Percentiles rank a stretch among this genome's conserved stretches.
Evolutionary conservation across 208 protist genomes (phyloP).

Genomic region (Crithidia acanthocephali): DNA sequence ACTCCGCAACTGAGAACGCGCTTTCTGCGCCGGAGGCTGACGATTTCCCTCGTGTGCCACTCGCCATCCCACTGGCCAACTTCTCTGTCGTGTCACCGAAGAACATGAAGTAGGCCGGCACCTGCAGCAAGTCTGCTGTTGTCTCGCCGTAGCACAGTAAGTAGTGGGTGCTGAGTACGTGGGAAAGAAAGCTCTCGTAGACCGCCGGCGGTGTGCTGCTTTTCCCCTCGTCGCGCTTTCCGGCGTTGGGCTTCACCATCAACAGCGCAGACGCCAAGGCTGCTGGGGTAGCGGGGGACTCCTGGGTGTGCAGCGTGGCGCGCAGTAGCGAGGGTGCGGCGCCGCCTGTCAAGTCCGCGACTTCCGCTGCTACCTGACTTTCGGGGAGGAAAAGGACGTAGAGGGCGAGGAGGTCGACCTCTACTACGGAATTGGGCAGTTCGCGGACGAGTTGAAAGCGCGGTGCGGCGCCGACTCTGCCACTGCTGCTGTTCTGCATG

Average conservation of each 20-base stretch:
- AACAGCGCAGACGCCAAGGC: background rate
- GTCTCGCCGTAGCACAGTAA: constrained; percentile 33
- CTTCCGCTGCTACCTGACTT: constrained; percentile 4
- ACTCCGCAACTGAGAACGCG: constrained; percentile 2
- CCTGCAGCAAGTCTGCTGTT: constrained; percentile 5
- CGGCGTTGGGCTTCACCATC: background rate
- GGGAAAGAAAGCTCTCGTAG: constrained; percentile 18
- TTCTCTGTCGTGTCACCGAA: background rate
- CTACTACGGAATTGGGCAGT: constrained; percentile 2
- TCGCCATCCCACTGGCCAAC: background rate
- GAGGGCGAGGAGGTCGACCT: constrained; percentile 28
- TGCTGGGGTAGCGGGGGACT: background rate
- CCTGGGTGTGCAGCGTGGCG: background rate
- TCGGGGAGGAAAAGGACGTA: constrained; percentile 16
- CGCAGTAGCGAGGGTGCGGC: background rate
- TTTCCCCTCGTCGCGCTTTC: background rate
- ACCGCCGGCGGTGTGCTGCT: background rate
- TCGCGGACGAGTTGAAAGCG: constrained; percentile 18
- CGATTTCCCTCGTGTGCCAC: too few relatives aligned
- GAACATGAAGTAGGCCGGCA: constrained; percentile 25
- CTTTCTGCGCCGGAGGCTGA: background rate
- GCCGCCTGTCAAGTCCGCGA: background rate
- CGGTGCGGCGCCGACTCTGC: background rate
- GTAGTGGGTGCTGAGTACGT: constrained; percentile 21
- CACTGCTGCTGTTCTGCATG: background rate